These are phyloP conservation scores for Parasarocladium wereldwijsianum DNA, from an alignment of 2,329 filamentous ascomycete genomes.

Conservation along the genomic window DNA sequence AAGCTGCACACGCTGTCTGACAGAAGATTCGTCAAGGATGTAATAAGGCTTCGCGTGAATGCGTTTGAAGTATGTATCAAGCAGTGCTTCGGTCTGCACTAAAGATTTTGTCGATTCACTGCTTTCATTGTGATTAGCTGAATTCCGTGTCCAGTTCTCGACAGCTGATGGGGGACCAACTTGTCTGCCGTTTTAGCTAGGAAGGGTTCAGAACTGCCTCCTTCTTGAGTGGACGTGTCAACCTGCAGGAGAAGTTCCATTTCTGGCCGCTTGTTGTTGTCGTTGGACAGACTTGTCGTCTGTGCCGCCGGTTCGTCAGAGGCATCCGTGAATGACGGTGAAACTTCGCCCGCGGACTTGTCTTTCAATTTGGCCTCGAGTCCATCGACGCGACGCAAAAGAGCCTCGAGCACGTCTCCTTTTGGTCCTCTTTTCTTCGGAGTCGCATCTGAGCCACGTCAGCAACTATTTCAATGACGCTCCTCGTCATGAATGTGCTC, in stretches of 20 bases:
- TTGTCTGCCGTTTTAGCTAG: no score
- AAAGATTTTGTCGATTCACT: constrained; percentile 31
- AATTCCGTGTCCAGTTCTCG: no score
- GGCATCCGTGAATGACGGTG: constrained; percentile 7
- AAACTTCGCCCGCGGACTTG: constrained; percentile 23
- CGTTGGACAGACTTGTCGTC: constrained; percentile 24
- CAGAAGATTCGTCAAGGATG: constrained; percentile 63
- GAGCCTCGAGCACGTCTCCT: constrained; percentile 73
- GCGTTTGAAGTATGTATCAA: constrained; percentile 67
- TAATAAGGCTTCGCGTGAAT: constrained; percentile 74
- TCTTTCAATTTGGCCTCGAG: constrained; percentile 68
- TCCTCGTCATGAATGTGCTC: constrained; percentile 22
- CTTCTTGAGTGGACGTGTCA: not conserved
- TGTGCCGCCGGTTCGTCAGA: constrained; percentile 22
- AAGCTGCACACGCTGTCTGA: constrained; percentile 55
- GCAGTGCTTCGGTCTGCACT: constrained; percentile 43
- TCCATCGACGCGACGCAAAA: constrained; percentile 74
- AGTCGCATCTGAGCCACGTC: constrained; percentile 50
- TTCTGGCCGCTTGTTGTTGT: constrained; percentile 14
- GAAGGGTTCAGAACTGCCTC: not conserved
- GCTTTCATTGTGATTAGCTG: constrained; percentile 4
- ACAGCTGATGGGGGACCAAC: no score
- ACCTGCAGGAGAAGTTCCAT: constrained; percentile 12
- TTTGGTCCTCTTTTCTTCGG: constrained; percentile 85
- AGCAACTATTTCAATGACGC: no score